These are phyloP conservation scores for Massariosphaeria phaeospora DNA, from an alignment of 495 filamentous ascomycete species.

Conservation along the genomic window DNA sequence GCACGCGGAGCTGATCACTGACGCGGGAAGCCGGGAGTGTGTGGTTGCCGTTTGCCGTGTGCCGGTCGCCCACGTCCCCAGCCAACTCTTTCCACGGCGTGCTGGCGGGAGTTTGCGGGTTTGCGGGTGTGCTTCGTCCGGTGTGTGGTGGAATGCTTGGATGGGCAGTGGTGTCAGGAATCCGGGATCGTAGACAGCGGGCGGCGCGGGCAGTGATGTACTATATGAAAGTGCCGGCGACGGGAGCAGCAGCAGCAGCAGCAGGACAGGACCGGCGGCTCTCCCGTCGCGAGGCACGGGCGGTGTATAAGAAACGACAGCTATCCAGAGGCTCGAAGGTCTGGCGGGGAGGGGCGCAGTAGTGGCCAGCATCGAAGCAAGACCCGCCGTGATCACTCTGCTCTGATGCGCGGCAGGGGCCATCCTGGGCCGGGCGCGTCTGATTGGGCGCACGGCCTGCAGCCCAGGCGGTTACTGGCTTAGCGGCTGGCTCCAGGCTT, in stretches of 20 bases:
- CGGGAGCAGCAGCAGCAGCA: constrained; percentile 5
- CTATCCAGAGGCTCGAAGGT: background rate
- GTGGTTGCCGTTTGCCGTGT: too few species aligned
- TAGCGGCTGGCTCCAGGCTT: background rate
- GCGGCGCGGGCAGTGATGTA: background rate
- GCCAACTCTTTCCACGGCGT: too few species aligned
- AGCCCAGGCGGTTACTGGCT: background rate
- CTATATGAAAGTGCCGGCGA: background rate
- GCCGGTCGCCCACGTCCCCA: too few species aligned
- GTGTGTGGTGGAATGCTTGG: background rate
- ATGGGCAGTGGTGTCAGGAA: background rate
- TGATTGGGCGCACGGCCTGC: background rate
- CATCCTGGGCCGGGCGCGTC: background rate
- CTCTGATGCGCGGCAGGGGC: background rate
- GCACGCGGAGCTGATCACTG: background rate
- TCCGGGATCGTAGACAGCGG: background rate
- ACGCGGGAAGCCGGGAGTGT: background rate
- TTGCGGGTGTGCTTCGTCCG: too few species aligned
- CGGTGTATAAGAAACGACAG: background rate
- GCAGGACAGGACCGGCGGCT: background rate
- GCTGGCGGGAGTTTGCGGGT: too few species aligned
- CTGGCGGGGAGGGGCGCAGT: background rate
- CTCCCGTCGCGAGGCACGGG: constrained; percentile 1
- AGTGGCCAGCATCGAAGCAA: background rate
- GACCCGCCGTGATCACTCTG: background rate